Percentiles rank a stretch among this genome's conserved stretches.
phyloP scores from a whole-genome alignment of 805 yeast species.

The Komagataella populi region DNA sequence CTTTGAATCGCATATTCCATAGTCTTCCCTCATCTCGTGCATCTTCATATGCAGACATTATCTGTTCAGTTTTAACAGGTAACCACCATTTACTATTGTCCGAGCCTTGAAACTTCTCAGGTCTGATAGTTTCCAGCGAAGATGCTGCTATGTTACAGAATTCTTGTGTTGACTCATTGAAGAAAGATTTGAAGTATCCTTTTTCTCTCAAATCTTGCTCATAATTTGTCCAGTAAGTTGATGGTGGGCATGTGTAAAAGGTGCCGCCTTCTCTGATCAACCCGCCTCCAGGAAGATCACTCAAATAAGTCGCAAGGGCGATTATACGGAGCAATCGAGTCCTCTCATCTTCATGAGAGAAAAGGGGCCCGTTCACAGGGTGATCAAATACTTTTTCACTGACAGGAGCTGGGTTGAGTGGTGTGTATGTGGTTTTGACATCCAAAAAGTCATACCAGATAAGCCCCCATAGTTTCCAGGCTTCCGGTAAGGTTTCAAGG shows the following conservation, averaged over 20 bases:
- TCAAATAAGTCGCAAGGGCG: background rate
- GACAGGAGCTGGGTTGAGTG: constrained; percentile 42
- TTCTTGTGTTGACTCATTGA: background rate
- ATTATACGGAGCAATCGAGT: constrained; percentile 21
- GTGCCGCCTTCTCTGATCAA: background rate
- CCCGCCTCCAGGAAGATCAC: background rate
- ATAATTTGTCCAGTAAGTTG: background rate
- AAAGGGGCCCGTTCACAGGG: constrained; percentile 49
- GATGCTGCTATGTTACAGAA: background rate
- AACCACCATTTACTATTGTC: background rate
- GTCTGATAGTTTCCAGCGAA: background rate
- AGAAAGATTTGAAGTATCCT: background rate
- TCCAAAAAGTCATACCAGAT: constrained; percentile 59
- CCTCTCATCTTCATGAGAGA: constrained; percentile 30
- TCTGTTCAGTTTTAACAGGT: background rate
- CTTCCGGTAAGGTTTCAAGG: constrained; percentile 38
- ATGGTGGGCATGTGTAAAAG: background rate
- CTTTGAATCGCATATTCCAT: constrained; percentile 4
- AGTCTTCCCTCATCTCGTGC: background rate
- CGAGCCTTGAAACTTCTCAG: background rate
- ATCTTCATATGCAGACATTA: background rate
- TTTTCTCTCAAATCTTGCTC: background rate
- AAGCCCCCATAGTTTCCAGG: constrained; percentile 80
- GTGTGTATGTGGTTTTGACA: constrained; percentile 37
- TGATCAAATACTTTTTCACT: constrained; percentile 43